Base-by-base conservation (phyloP, 352 stramenopile species). In the Elongisporangium senticosum region DNA sequence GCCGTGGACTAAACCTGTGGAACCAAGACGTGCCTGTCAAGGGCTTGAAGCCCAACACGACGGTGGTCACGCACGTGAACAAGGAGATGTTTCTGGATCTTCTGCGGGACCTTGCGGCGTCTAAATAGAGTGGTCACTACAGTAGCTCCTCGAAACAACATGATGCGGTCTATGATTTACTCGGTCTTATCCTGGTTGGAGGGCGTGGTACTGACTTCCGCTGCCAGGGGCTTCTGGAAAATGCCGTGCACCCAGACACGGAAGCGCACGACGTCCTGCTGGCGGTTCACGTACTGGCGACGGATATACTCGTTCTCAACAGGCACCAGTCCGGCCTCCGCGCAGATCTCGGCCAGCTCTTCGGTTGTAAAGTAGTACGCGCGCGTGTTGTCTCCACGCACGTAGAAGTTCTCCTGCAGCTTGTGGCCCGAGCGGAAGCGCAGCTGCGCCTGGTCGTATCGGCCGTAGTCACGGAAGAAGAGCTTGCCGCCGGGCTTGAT, bases 381-480 rank as follows among this genome's bases (percentile, higher is more conserved):
- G 24, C 91, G 88, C 4, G 95, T 98, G 60, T 97, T 97, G 77
- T 98, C 95, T 64, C 96, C 79, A 56, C 96, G 93, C 39, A 96
- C 82, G 75, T 98, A 98, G 49, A 97, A 98, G 63, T 98, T 98
- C 2, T 98, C 86, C 53, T 94, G 87, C 22, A 98, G 73, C 55
- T 96, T 93, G 65, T 89, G 81, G 28, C 83, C 86, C 14, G 78
- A 56, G 13, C 81, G 77, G 67, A 98, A 95, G 59, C 96, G 93
- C 56, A 98, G 77, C 77, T 98, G 95, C 7, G 93, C 94, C 65
- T 98, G 91, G 71, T 99, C 95, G 57, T 95, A 98, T 43, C 95
- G 79, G 1, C 94, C 96, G 69, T 98, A 99, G 77, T 99, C 96
- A 43, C 94, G 83, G 72, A 99, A 92, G 54, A 99, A 92, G 14